Base-by-base conservation (phyloP, 1,284 basidiomycete genomes). In the Cryptococcus jaspeensis region DNA sequence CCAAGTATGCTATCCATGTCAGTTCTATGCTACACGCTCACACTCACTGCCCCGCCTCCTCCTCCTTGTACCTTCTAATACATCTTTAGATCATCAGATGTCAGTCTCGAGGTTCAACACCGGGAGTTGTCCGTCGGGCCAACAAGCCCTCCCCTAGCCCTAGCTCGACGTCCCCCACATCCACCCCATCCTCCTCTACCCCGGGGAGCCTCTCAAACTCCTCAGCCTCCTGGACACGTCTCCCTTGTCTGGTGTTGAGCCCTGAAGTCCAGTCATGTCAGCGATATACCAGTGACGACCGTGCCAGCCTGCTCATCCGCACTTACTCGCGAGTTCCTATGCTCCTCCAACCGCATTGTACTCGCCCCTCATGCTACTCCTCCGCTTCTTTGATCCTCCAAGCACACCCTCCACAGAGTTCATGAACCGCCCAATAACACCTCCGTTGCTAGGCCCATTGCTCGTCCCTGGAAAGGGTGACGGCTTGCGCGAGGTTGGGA, bases 241-340 rank as follows among this genome's bases (percentile, higher is more conserved):
- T 51, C 38, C 20, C 16, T 5, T 43, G 50, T 59, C 53, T 52
- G 35, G 52, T 55, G 50, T 66, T 56, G 58, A 64, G 62, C 50
- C 63, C 69, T 69, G 36, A 18, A 5, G 20, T 32, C 28, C 18
- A 37, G 13, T 15, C 13, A 20, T 46, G 22, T 46, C 5, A 50
- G 2, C 28, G 28, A 32, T 32, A 4, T 18, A 38, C 15, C 18
- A 50, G 5, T 42, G 16, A 38, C 7, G 7, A 41, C 9, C 28
- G 18, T 20, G 18, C 23, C 12, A 22, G n/a, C 8, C 40, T 18
- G 13, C 15, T 52, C 35, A 16, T 11, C 20, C 7, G 11, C 7
- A 66, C 73, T 65, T 60, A 78, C 84, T 85, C 84, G 81, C 81
- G 80, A 85, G 79, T 85, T 85, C 84, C 84, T 85, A 87, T 82